Evolutionary conservation across 805 yeast species (phyloP).

Genomic region (Saccharomyces kudriavzevii): DNA sequence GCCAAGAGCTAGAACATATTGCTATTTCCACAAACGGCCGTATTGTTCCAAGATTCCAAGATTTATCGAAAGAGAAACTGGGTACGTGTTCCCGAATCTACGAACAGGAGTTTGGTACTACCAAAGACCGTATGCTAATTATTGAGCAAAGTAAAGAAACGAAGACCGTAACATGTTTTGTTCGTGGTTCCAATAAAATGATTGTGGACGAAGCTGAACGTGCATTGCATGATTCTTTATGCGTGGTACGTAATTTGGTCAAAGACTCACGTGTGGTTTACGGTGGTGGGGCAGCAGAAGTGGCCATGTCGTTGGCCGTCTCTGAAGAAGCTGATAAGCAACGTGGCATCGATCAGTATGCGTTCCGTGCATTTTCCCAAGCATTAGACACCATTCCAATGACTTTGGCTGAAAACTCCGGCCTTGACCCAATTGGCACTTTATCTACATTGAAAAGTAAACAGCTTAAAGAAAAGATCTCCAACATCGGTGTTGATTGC

Average conservation of each 20-base stretch:
- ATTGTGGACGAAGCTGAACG: slow-evolving; percentile 94
- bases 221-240: slow-evolving; percentile 91
- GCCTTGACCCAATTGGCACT: slow-evolving; percentile 87
- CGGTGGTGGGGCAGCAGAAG: slow-evolving; percentile 99
- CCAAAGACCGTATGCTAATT: slow-evolving; percentile 91
- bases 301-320: slow-evolving; percentile 86
- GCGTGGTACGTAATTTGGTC: slow-evolving; percentile 94
- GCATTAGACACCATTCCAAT: slow-evolving; percentile 90
- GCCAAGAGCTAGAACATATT: slow-evolving; percentile 87
- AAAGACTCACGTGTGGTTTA: slow-evolving; percentile 91
- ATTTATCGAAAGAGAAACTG: slow-evolving; percentile 67
- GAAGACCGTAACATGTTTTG: slow-evolving; percentile 83
- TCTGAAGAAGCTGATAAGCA: slow-evolving; percentile 86
- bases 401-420: slow-evolving; percentile 95
- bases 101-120: slow-evolving; percentile 92
- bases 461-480: slow-evolving; percentile 64
- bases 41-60: slow-evolving; percentile 96
- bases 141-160: slow-evolving; percentile 83
- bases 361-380: slow-evolving; percentile 87
- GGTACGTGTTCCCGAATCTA: slow-evolving; percentile 81
- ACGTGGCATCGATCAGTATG: slow-evolving; percentile 94
- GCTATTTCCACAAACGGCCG: slow-evolving; percentile 97
- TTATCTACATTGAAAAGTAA: slow-evolving; percentile 74
- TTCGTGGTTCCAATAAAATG: slow-evolving; percentile 96
- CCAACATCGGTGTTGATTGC: slow-evolving; percentile 88